These are phyloP conservation scores for Rutstroemia sp. DNA, from an alignment of 2,329 filamentous ascomycete species.

Conservation along the genomic window DNA sequence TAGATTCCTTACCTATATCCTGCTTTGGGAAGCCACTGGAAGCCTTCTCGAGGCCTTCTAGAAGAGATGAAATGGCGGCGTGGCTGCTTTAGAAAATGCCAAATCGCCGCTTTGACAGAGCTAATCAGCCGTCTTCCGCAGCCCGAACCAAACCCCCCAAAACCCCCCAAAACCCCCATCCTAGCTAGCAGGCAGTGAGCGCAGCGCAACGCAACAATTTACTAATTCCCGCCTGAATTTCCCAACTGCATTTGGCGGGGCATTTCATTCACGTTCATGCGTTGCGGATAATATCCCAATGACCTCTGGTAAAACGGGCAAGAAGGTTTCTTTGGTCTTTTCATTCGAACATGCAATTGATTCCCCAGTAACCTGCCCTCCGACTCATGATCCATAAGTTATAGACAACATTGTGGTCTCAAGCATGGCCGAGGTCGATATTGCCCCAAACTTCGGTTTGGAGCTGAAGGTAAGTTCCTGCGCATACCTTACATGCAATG, in stretches of 20 bases:
- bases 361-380: slow-evolving; percentile 7
- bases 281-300: slow-evolving; percentile 3
- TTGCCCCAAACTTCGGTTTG: slow-evolving; percentile 78
- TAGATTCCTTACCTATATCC: no score
- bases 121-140: no score
- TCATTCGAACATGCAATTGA: slow-evolving; percentile 9
- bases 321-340: slow-evolving; percentile 3
- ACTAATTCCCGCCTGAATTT: background rate
- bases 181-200: no score
- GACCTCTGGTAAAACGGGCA: background rate
- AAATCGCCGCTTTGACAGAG: background rate
- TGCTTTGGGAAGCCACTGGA: no score
- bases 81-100: slow-evolving; percentile 3
- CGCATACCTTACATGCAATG: slow-evolving; percentile 10
- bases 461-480: slow-evolving; percentile 72
- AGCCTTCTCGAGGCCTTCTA: no score
- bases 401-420: slow-evolving; percentile 8
- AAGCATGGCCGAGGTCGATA: slow-evolving; percentile 74
- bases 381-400: slow-evolving; percentile 17
- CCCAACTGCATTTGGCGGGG: slow-evolving; percentile 5
- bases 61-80: no score
- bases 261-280: slow-evolving; percentile 6
- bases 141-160: no score
- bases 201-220: background rate
- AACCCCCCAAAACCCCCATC: no score